Evolutionary conservation across 768 basidiomycete species (phyloP), one percentile per base, ranked within the genome.

Genomic region (Suillus discolor): DNA sequence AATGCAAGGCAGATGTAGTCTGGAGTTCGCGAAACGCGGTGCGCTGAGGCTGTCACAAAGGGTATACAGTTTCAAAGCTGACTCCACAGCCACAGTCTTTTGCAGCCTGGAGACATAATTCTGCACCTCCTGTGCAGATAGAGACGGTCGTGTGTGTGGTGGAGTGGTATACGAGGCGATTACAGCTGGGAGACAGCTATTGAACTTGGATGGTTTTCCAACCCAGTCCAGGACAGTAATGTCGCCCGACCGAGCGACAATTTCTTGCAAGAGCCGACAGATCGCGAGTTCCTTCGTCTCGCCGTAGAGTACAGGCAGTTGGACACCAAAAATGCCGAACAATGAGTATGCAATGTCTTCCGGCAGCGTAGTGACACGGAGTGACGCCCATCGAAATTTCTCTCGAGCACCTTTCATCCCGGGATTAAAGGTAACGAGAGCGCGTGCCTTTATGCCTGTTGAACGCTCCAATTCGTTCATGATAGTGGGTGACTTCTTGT

Each of bases 291-390:
- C 23, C 47, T 49, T 49, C 23, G 7, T 49, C 47, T 49, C 47
- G 12, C 47, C 47, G 6, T 49, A 49, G 23, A 49, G 47, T 2
- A 49, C 47, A 49, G 47, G 47, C 3, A 49, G 23, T 49, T 49
- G 47, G 6, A 49, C 6, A 13, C 23, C 47, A 6, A 49, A 15
- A 23, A 49, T 23, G 6, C 47, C 47, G 12, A 49, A 49, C n/a
- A 49, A 49, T 15, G 47, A 49, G 23, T 49, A 49, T 23, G 47
- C 47, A 49, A 49, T 49, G 47, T 49, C 47, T 49, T 49, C 47
- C n/a, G 5, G 47, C 23, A 49, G 6, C 12, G 47, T 13, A 6
- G 47, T 49, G 47, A 49, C 13, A 23, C 47, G 47, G 47, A 13
- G 23, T 13, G 47, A 49, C 13, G 13, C 47, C 47, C 47, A 49